phyloP scores from a whole-genome alignment of 768 basidiomycete species.

The Amylocystis lapponica region DNA sequence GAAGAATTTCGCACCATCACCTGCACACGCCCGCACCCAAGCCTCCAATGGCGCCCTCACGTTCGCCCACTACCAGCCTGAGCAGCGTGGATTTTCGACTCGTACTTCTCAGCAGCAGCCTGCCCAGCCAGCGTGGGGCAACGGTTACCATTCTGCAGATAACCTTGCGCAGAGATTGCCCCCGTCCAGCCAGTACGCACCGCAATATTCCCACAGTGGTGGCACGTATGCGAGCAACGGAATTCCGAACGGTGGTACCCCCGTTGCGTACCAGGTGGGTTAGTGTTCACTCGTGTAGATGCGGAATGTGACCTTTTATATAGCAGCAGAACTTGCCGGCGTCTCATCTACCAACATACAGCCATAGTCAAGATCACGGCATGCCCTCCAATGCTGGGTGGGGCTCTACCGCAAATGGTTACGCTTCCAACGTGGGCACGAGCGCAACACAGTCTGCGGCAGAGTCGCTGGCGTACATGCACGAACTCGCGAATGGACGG shows the following conservation, averaged over 20 bases:
- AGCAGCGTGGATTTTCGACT: conserved; percentile 18
- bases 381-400: neutral
- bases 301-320: too few species aligned
- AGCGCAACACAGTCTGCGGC: conserved; percentile 10
- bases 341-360: too few species aligned
- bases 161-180: conserved; percentile 4
- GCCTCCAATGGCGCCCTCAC: conserved; percentile 14
- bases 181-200: conserved; percentile 5
- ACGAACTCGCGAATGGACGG: conserved; percentile 3
- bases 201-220: conserved; percentile 9
- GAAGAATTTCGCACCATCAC: neutral
- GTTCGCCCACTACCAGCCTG: conserved; percentile 24
- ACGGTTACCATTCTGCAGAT: conserved; percentile 9
- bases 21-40: conserved; percentile 12
- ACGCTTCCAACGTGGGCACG: neutral
- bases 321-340: too few species aligned
- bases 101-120: neutral
- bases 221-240: conserved; percentile 4
- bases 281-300: too few species aligned
- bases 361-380: too few species aligned
- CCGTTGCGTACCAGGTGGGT: conserved; percentile 11
- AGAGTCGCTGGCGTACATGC: conserved; percentile 14
- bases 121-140: conserved; percentile 7
- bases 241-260: too few species aligned
- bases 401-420: neutral